Conservation (phyloP, 371 early-diverging fungal genomes). For the Mortierella sp. region DNA sequence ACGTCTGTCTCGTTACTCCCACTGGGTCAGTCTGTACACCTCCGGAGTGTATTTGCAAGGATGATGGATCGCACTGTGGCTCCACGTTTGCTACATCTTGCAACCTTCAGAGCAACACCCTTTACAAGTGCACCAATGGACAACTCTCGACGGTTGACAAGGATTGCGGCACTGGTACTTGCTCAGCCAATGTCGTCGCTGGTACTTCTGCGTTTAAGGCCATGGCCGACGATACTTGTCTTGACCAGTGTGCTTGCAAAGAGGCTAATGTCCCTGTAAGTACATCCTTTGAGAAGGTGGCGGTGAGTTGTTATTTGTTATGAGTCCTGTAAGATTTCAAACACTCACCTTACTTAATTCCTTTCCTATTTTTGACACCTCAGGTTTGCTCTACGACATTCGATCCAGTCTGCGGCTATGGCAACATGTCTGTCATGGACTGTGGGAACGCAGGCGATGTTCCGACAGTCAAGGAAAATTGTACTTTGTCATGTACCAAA, state of each 20-base stretch:
- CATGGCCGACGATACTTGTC: neutral
- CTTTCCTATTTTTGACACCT: neutral
- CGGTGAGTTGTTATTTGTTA: too few species aligned
- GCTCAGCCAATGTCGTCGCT: neutral
- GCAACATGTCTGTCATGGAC: neutral
- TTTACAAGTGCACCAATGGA: constrained; percentile 6
- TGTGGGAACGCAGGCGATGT: neutral
- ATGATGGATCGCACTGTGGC: neutral
- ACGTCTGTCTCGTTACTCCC: neutral
- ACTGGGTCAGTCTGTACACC: neutral
- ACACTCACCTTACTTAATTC: too few species aligned
- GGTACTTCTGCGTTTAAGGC: neutral
- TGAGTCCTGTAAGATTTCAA: too few species aligned
- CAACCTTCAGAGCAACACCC: neutral
- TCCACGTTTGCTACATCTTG: neutral
- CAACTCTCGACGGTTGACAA: neutral
- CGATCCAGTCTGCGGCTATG: neutral
- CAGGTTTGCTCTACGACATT: neutral
- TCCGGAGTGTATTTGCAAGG: constrained; percentile 10
- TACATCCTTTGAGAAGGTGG: neutral
- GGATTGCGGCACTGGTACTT: neutral
- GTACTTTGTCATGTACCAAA: neutral
- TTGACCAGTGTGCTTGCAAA: neutral
- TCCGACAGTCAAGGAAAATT: neutral
- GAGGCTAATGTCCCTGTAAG: neutral